A percentile compares a stretch with the other conserved stretches of the same genome.
Conservation (phyloP, 75 land plant species). For the Picea sitchensis region DNA sequence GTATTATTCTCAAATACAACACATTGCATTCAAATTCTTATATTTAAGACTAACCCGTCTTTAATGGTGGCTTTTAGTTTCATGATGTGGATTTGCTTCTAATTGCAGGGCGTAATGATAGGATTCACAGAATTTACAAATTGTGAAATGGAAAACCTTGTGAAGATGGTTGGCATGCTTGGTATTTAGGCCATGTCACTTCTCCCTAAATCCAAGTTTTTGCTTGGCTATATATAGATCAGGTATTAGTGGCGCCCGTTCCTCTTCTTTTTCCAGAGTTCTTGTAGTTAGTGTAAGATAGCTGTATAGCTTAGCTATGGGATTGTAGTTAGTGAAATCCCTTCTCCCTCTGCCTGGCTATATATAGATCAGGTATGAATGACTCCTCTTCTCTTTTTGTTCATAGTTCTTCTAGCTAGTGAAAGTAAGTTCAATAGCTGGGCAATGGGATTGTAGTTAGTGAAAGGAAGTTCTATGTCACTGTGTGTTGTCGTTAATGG, state of each 20-base stretch:
- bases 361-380: too few species aligned
- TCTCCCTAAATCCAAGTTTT: conserved; percentile 43
- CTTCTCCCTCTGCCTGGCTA: too few species aligned
- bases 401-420: too few species aligned
- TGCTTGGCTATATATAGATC: conserved; percentile 42
- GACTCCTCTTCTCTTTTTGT: too few species aligned
- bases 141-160: conserved; percentile 21
- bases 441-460: too few species aligned
- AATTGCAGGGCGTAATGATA: conserved; percentile 61
- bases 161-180: conserved; percentile 64
- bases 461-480: too few species aligned
- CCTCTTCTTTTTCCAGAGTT: background rate
- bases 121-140: conserved; percentile 62
- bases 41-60: background rate
- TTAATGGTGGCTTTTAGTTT: background rate
- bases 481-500: too few species aligned
- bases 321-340: too few species aligned
- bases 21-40: background rate
- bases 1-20: background rate
- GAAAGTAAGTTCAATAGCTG: too few species aligned
- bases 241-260: conserved; percentile 22
- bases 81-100: background rate
- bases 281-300: background rate
- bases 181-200: conserved; percentile 45
- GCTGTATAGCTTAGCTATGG: too few species aligned